A percentile compares a stretch with the other conserved stretches of the same genome.
These are phyloP conservation scores for Ogataea paraovalis DNA, from an alignment of 805 yeast genomes.

Conservation along the genomic window DNA sequence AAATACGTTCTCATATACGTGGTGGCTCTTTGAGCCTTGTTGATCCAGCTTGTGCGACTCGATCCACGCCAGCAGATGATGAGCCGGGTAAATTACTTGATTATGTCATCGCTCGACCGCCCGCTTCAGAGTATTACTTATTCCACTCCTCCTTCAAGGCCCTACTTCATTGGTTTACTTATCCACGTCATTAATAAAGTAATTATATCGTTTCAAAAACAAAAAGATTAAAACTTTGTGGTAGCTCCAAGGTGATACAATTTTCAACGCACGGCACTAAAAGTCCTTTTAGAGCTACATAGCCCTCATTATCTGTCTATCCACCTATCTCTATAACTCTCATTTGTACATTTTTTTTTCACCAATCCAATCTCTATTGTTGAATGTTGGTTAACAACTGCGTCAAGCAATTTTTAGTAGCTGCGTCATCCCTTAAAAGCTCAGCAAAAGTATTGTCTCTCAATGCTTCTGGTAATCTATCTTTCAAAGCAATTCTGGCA, in stretches of 20 bases:
- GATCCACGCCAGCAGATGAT: neutral
- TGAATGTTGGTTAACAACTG: constrained; percentile 64
- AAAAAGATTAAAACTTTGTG: no score
- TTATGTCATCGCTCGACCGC: neutral
- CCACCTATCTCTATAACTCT: neutral
- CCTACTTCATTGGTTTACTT: no score
- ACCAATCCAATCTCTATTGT: constrained; percentile 1
- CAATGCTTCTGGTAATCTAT: constrained; percentile 80
- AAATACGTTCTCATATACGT: neutral
- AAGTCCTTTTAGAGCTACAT: no score
- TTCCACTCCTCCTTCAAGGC: no score
- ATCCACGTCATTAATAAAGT: no score
- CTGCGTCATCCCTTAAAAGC: constrained; percentile 78
- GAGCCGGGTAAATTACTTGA: neutral
- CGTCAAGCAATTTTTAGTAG: constrained; percentile 81
- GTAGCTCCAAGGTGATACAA: no score
- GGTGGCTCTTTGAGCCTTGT: constrained; percentile 1
- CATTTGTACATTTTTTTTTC: neutral
- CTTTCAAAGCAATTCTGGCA: constrained; percentile 82
- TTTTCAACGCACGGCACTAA: no score
- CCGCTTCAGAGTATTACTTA: no score
- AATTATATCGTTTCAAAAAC: no score
- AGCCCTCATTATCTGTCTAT: no score
- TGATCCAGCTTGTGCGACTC: neutral
- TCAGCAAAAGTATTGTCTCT: constrained; percentile 81